Evolutionary conservation across 2,329 filamentous ascomycete species (phyloP).

Genomic region (Talaromyces sp.): DNA sequence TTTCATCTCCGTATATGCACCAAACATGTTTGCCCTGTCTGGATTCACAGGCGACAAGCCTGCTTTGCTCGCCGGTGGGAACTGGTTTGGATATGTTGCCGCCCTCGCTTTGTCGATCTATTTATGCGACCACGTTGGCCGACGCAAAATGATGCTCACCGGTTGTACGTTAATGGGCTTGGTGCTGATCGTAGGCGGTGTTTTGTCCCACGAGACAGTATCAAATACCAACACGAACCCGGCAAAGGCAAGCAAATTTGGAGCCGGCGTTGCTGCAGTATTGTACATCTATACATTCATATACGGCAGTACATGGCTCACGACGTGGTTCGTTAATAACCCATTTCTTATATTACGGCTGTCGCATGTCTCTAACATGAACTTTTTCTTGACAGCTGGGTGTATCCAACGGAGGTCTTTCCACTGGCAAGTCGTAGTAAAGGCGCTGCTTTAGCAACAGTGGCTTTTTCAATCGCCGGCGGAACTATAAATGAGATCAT

Average conservation of each 20-base stretch:
- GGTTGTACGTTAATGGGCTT: slow-evolving; percentile 30
- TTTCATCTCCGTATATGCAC: slow-evolving; percentile 41
- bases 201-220: slow-evolving; percentile 37
- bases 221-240: slow-evolving; percentile 33
- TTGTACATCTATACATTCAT: slow-evolving; percentile 22
- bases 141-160: slow-evolving; percentile 41
- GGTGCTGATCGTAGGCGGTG: slow-evolving; percentile 38
- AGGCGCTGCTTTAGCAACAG: slow-evolving; percentile 28
- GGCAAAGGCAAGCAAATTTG: slow-evolving; percentile 21
- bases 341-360: background rate
- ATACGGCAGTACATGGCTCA: slow-evolving; percentile 23
- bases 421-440: slow-evolving; percentile 39
- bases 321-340: slow-evolving; percentile 18
- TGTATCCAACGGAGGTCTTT: slow-evolving; percentile 44
- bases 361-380: background rate
- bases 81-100: slow-evolving; percentile 21
- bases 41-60: slow-evolving; percentile 41
- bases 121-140: slow-evolving; percentile 44
- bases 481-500: slow-evolving; percentile 27
- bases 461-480: slow-evolving; percentile 24
- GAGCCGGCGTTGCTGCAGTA: slow-evolving; percentile 37
- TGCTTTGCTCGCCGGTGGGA: slow-evolving; percentile 44
- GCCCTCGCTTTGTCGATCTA: slow-evolving; percentile 46
- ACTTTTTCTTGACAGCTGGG: slow-evolving; percentile 37
- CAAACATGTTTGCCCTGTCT: slow-evolving; percentile 41